phyloP scores from a whole-genome alignment of 306 rosid species.

The Echinosophora koreensis region DNA sequence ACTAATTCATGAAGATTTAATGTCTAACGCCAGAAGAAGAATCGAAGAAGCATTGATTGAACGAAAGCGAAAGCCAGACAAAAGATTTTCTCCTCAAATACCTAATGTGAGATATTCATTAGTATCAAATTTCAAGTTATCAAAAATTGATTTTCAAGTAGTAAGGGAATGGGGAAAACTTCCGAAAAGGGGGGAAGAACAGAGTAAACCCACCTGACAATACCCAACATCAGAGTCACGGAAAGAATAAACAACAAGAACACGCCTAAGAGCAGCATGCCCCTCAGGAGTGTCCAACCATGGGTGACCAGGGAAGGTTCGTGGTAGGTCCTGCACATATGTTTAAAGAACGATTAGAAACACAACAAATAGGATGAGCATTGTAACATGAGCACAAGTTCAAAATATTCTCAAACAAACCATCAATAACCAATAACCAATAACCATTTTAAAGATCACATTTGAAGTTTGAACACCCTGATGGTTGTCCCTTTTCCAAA shows the following conservation, averaged over 20 bases:
- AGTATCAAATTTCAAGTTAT: background rate
- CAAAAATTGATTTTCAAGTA: background rate
- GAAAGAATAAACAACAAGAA: slow-evolving; percentile 97
- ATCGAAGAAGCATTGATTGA: background rate
- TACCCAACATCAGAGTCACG: slow-evolving; percentile 99
- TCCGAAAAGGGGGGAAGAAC: slow-evolving; percentile 27
- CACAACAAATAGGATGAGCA: background rate
- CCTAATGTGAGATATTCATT: slow-evolving; percentile 5
- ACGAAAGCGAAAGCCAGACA: background rate
- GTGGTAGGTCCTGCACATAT: slow-evolving; percentile 80
- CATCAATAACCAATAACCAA: slow-evolving; percentile 20
- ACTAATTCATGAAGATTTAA: slow-evolving; percentile 11
- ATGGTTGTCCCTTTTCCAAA: slow-evolving; percentile 29
- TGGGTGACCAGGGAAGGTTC: slow-evolving; percentile 97
- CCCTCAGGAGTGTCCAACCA: slow-evolving; percentile 99
- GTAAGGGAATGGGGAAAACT: background rate
- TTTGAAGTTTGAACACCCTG: background rate
- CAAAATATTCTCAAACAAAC: slow-evolving; percentile 29
- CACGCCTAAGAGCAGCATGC: slow-evolving; percentile 93
- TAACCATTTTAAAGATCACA: slow-evolving; percentile 18
- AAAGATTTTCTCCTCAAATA: slow-evolving; percentile 14
- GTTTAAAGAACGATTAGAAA: slow-evolving; percentile 14
- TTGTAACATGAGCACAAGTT: background rate
- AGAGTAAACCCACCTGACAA: slow-evolving; percentile 76
- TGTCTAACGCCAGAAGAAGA: slow-evolving; percentile 1